phyloP scores from a whole-genome alignment of 78 protist species.

The Dictyostelium intermedium region DNA sequence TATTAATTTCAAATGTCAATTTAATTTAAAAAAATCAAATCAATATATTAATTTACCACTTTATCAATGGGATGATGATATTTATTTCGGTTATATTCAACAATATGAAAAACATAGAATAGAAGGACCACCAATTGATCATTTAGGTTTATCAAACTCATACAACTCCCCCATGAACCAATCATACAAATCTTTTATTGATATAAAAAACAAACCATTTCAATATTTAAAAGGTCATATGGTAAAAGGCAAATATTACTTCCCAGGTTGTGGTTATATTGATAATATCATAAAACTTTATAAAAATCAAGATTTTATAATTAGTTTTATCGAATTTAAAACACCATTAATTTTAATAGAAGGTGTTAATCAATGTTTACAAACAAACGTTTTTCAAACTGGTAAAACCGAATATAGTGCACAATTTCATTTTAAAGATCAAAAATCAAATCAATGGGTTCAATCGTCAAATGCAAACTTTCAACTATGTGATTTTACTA shows the following conservation, averaged over 20 bases:
- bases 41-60: neutral
- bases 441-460: neutral
- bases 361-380: neutral
- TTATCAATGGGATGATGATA: slow-evolving; percentile 22
- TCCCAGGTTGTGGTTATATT: slow-evolving; percentile 58
- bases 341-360: neutral
- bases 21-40: neutral
- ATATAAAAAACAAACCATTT: slow-evolving; percentile 1
- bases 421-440: neutral
- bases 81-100: neutral
- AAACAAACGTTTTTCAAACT: neutral
- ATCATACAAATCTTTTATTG: slow-evolving; percentile 25
- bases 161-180: neutral
- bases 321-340: slow-evolving; percentile 8
- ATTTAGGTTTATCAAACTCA: neutral
- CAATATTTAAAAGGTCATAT: slow-evolving; percentile 51
- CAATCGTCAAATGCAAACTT: neutral
- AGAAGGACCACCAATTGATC: slow-evolving; percentile 1
- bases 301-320: neutral
- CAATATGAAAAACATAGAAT: neutral
- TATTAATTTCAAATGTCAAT: neutral
- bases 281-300: neutral
- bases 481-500: neutral
- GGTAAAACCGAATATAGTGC: neutral
- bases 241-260: slow-evolving; percentile 23